Base-by-base conservation (phyloP, 495 filamentous ascomycete genomes). In the Penicillium robsamsonii region DNA sequence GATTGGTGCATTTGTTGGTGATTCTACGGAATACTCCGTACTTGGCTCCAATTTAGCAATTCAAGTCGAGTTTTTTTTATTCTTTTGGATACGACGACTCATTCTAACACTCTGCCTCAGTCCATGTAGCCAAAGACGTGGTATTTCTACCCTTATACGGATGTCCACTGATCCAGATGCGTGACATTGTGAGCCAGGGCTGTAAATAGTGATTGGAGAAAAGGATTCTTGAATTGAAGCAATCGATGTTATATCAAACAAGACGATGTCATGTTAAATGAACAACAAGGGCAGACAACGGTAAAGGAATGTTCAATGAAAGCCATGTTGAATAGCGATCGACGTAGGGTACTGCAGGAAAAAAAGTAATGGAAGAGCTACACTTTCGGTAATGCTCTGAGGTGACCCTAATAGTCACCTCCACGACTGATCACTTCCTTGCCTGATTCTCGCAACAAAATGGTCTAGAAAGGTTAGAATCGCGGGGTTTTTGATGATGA, bases 361-460 rank as follows among this genome's bases (percentile, higher is more conserved):
- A 37, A 13, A 8, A 37, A n/a, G 5, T 4, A n/a, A 37, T 37
- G 13, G n/a, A n/a, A 37, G 33, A 5, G 33, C 13, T 7, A 5
- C 33, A 37, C 5, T n/a, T 15, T 7, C 6, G 13, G 33, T 37
- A 13, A 37, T 37, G 13, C 33, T 27, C 25, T 7, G 25, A 27
- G 4, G 25, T 27, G 4, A 27, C 6, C 31, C n/a, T 6, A 37
- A n/a, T 37, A 81, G 65, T 81, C 78, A 53, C 77, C 75, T 20
- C 78, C 78, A 51, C 78, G 72, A 55, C 75, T 79, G 51, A 81
- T 73, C 4, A 81, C 68, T 55, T 81, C 78, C 62, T 81, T 80
- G 40, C 72, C 69, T 7, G 65, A 74, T 25, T 73, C 71, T 22
- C 76, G 68, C 43, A 81, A 64, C 46, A 81, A 53, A 27, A 81